These are phyloP conservation scores for Monilinia polystroma DNA, from an alignment of 2,329 filamentous ascomycete species.

Conservation along the genomic window DNA sequence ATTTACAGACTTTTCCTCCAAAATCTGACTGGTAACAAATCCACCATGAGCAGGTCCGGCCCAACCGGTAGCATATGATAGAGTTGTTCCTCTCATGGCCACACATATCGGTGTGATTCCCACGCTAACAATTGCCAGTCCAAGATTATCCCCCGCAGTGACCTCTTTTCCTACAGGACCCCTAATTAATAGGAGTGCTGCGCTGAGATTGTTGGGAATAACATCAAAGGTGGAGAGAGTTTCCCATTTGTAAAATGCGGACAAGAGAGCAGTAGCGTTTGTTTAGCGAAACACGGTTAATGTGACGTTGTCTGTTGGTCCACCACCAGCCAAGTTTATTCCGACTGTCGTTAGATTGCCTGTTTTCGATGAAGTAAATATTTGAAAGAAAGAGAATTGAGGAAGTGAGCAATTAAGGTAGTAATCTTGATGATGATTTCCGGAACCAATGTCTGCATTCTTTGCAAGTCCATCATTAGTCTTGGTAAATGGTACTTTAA, in stretches of 20 bases:
- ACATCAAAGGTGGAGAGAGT: slow-evolving; percentile 27
- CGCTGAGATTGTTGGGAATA: slow-evolving; percentile 13
- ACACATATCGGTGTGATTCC: slow-evolving; percentile 31
- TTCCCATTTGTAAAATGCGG: slow-evolving; percentile 32
- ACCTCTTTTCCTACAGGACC: slow-evolving; percentile 25
- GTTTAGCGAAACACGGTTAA: slow-evolving; percentile 31
- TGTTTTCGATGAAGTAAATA: slow-evolving; percentile 27
- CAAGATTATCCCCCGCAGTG: slow-evolving; percentile 28
- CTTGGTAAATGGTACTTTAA: too few relatives aligned
- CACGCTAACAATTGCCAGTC: slow-evolving; percentile 28
- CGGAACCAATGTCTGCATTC: slow-evolving; percentile 24
- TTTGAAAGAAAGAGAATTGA: slow-evolving; percentile 31
- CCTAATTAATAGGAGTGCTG: slow-evolving; percentile 24
- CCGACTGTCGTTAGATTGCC: slow-evolving; percentile 28
- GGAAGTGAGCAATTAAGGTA: slow-evolving; percentile 30
- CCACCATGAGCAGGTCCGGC: not conserved
- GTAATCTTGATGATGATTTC: slow-evolving; percentile 22
- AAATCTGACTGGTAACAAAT: slow-evolving; percentile 12
- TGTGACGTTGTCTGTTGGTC: slow-evolving; percentile 25
- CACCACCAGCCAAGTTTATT: slow-evolving; percentile 29
- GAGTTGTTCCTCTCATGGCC: slow-evolving; percentile 7
- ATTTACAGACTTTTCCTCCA: not conserved
- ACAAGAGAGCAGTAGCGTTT: slow-evolving; percentile 31
- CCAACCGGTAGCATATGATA: slow-evolving; percentile 1
- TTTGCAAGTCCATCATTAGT: not conserved